Base-by-base conservation (phyloP, 2,329 filamentous ascomycete species). In the Penicillium sp. region DNA sequence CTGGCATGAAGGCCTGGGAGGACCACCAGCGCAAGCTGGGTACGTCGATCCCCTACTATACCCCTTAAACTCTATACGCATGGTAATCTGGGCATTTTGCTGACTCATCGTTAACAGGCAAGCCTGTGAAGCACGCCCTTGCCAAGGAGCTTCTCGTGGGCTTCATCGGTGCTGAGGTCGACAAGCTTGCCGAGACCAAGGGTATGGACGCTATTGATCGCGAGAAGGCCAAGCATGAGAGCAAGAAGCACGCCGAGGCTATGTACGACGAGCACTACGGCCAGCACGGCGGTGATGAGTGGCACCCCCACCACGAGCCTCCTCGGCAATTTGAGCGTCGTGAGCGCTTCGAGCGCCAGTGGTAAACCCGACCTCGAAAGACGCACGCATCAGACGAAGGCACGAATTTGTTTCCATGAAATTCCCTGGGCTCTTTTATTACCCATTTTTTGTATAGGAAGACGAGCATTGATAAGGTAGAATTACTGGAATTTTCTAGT, bases 1-100 rank as follows among this genome's bases (percentile, higher is more conserved):
- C 85, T 62, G 90, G 86, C 67, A 89, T 93, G 84, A 91, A 91
- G 81, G 79, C 87, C 22, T 93, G 87, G 68, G 90, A 93, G 77
- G 87, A 92, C 74, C 80, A 84, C 67, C 88, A 92, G 79, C 87
- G 88, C 68, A 80, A 77, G 55, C 80, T 90, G 72, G 90, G 87
- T 86, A 78, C 26, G 78, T 49, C 27, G n/a, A 52, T 13, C 21
- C 21, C 6, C 3, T 10, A 9, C 10, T 39, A 26, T 2, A 24
- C 31, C 9, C 16, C n/a, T 16, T 13, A 37, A 16, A 13, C 21
- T n/a, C 16, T n/a, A 7, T 8, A 37, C 7, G n/a, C 16, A 16
- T 9, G 3, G 45, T 31, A 6, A 43, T 45, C 31, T 22, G 33
- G 8, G 26, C 10, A 21, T 27, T 26, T 24, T 50, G 11, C 39